phyloP scores from a whole-genome alignment of 2,329 filamentous ascomycete genomes.

The Sporothrix humicola region DNA sequence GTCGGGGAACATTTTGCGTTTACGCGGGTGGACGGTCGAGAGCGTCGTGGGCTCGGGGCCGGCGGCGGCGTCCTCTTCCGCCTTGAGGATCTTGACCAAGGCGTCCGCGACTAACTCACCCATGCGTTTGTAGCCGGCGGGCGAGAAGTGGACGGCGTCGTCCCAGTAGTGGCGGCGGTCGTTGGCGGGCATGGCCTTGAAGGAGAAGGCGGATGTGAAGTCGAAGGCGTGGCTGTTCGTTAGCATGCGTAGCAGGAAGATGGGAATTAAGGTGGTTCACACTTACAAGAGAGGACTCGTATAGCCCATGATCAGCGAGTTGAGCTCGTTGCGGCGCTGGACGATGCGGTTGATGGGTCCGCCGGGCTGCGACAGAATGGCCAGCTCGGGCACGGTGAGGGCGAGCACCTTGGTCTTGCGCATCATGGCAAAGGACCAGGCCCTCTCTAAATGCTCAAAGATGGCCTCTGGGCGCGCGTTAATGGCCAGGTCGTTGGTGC shows the following conservation, averaged over 20 bases:
- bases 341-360: slow-evolving; percentile 52
- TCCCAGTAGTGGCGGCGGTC: slow-evolving; percentile 62
- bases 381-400: slow-evolving; percentile 65
- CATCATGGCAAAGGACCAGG: slow-evolving; percentile 58
- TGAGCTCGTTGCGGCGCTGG: slow-evolving; percentile 47
- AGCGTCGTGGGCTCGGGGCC: slow-evolving; percentile 11
- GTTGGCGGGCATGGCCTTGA: slow-evolving; percentile 53
- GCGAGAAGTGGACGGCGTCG: slow-evolving; percentile 64
- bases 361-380: slow-evolving; percentile 35
- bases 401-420: slow-evolving; percentile 63
- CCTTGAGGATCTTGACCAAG: slow-evolving; percentile 55
- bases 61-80: slow-evolving; percentile 43
- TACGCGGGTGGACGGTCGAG: slow-evolving; percentile 30
- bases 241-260: slow-evolving; percentile 47
- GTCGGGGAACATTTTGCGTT: slow-evolving; percentile 42
- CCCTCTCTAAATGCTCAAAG: slow-evolving; percentile 54
- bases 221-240: slow-evolving; percentile 61
- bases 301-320: slow-evolving; percentile 58
- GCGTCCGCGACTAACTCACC: slow-evolving; percentile 61
- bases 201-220: slow-evolving; percentile 60
- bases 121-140: slow-evolving; percentile 66
- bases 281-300: slow-evolving; percentile 58
- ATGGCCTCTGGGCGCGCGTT: slow-evolving; percentile 50
- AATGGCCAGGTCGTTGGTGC: slow-evolving; percentile 67
- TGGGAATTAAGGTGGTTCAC: no score